Evolutionary conservation across 2,329 filamentous ascomycete species (phyloP).

Genomic region (Arthrobotrys musiformis): DNA sequence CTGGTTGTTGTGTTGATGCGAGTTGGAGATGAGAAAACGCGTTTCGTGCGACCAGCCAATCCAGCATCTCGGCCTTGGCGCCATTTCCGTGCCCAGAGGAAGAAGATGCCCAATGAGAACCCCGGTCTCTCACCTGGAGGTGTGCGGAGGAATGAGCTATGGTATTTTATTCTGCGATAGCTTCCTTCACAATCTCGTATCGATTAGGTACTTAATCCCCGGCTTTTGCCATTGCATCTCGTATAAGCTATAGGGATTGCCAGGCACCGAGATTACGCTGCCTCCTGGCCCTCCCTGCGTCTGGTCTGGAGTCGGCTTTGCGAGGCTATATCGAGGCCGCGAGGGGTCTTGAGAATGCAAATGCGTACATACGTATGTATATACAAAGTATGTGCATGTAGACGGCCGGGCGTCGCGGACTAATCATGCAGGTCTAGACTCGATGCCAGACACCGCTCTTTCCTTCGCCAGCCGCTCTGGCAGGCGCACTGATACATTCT

Average conservation of each 20-base stretch:
- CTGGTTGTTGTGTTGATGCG: slow-evolving; percentile 26
- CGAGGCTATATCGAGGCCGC: too few species aligned
- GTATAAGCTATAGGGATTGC: not conserved
- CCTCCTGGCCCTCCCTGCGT: too few species aligned
- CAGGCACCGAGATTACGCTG: too few species aligned
- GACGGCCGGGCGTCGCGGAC: too few species aligned
- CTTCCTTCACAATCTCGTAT: not conserved
- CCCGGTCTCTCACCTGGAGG: not conserved
- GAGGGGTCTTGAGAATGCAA: not conserved
- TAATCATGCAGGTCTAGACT: not conserved
- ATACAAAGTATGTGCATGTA: too few species aligned
- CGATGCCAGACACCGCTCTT: not conserved
- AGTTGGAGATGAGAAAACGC: slow-evolving; percentile 49
- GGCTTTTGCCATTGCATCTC: too few species aligned
- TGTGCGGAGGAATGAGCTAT: not conserved
- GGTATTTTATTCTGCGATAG: not conserved
- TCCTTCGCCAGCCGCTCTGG: not conserved
- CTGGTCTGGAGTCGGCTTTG: too few species aligned
- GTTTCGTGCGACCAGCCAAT: slow-evolving; percentile 42
- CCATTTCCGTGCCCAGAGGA: not conserved
- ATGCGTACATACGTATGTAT: too few species aligned
- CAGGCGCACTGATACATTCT: slow-evolving; percentile 8
- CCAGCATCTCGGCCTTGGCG: slow-evolving; percentile 1
- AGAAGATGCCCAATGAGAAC: not conserved
- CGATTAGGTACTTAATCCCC: not conserved